A percentile compares a stretch with the other conserved stretches of the same genome.
phyloP scores from a whole-genome alignment of 768 basidiomycete genomes.

The Trametes coccinea region DNA sequence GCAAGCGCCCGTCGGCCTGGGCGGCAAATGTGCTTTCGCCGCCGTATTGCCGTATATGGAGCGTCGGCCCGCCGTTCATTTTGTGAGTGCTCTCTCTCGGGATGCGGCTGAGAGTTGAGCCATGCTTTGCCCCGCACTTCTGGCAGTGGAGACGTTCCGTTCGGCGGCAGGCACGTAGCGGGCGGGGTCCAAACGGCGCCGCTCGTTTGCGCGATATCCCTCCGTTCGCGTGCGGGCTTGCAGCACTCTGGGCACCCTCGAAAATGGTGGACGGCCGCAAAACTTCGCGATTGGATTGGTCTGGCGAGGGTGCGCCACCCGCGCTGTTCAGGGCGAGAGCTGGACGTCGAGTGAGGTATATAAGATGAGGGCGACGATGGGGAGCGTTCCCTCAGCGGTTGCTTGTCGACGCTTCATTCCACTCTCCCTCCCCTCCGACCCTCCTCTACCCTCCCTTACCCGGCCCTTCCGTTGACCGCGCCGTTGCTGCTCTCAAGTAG shows the following conservation, averaged over 20 bases:
- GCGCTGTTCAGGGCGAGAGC: not conserved
- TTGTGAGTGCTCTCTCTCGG: not conserved
- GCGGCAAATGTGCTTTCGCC: not conserved
- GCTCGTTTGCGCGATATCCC: no score
- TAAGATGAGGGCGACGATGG: not conserved
- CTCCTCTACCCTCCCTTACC: not conserved
- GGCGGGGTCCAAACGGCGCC: not conserved
- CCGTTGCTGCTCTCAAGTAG: not conserved
- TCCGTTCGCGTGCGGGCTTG: not conserved
- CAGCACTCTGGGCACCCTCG: not conserved
- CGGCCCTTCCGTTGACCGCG: not conserved
- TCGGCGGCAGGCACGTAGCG: not conserved
- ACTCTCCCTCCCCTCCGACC: not conserved
- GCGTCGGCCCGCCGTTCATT: constrained; percentile 1
- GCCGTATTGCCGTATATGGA: not conserved
- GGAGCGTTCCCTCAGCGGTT: not conserved
- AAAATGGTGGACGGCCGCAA: not conserved
- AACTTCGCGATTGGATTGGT: not conserved
- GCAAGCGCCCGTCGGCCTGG: not conserved
- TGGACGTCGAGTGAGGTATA: not conserved
- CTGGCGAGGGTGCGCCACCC: not conserved
- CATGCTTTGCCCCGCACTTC: not conserved
- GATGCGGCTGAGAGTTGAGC: not conserved
- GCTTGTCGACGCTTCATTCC: constrained; percentile 2
- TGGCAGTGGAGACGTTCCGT: not conserved